These are phyloP conservation scores for Auricularia heimuer DNA, from an alignment of 768 basidiomycete genomes.

Conservation along the genomic window DNA sequence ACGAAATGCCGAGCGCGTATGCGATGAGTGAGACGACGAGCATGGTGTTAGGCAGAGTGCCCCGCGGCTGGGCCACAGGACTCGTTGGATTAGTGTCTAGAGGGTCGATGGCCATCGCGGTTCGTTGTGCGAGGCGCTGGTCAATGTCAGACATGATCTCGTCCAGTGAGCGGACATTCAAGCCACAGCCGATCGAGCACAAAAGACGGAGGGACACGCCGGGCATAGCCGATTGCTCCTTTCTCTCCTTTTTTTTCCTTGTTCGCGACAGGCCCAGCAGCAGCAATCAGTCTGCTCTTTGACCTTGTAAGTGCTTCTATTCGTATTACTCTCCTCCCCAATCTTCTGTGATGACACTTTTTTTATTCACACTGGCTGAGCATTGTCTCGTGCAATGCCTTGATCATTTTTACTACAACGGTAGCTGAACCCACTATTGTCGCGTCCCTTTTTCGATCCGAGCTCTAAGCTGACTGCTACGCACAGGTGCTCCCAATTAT, in stretches of 20 bases:
- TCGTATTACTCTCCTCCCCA: background rate
- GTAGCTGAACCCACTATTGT: background rate
- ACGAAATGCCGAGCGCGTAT: constrained; percentile 72
- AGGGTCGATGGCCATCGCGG: constrained; percentile 13
- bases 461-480: background rate
- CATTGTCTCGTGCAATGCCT: background rate
- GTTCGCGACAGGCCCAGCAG: background rate
- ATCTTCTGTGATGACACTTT: constrained; percentile 1
- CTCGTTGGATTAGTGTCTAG: constrained; percentile 47
- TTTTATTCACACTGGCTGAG: constrained; percentile 4
- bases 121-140: background rate
- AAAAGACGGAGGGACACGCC: background rate
- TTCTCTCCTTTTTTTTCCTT: background rate
- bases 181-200: background rate
- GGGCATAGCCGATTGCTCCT: background rate
- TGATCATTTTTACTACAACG: constrained; percentile 4
- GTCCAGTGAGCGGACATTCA: background rate
- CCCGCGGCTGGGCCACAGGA: constrained; percentile 27
- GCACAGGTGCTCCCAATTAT: background rate
- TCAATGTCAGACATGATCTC: background rate
- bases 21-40: constrained; percentile 68
- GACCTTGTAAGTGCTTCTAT: too few relatives aligned
- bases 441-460: background rate
- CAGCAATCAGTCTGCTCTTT: background rate
- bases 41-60: constrained; percentile 82